Evolutionary conservation across 192 early-diverging fungal genomes (phyloP).

Genomic region (Backusella luteola): DNA sequence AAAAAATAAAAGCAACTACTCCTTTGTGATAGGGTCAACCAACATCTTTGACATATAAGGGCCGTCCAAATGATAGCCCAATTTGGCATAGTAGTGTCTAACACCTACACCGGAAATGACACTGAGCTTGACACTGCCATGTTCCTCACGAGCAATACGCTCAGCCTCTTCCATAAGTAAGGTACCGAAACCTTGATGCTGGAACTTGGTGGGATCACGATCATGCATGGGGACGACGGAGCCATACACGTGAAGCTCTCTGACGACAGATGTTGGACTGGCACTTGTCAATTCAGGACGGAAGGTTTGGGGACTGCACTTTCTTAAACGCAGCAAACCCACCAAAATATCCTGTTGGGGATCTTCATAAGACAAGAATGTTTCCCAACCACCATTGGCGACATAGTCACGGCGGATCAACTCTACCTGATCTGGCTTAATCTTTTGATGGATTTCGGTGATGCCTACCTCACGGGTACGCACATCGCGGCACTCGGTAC

Average conservation of each 20-base stretch:
- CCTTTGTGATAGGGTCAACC: constrained; percentile 22
- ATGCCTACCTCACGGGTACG: constrained; percentile 98
- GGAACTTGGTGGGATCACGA: constrained; percentile 97
- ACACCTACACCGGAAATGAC: constrained; percentile 99
- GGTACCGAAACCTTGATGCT: constrained; percentile 99
- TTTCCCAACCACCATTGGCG: constrained; percentile 99
- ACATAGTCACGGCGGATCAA: constrained; percentile 96
- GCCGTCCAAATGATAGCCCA: constrained; percentile 93
- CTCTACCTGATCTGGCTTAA: constrained; percentile 93
- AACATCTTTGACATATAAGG: constrained; percentile 97
- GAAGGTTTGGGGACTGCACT: constrained; percentile 86
- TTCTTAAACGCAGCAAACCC: constrained; percentile 90
- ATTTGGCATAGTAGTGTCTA: constrained; percentile 95
- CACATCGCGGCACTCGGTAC: constrained; percentile 95
- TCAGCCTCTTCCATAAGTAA: constrained; percentile 99
- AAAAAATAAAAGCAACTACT: not conserved
- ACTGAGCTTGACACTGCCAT: constrained; percentile 89
- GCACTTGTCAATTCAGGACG: constrained; percentile 82
- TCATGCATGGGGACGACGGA: constrained; percentile 94
- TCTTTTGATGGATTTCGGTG: constrained; percentile 94
- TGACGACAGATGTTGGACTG: constrained; percentile 87
- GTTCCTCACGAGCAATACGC: constrained; percentile 96
- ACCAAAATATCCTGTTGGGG: constrained; percentile 96
- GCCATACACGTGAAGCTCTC: constrained; percentile 98
- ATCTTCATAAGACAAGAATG: constrained; percentile 98